A percentile compares a stretch with the other conserved stretches of the same genome.
These are phyloP conservation scores for Penicillium sumatraense DNA, from an alignment of 2,329 filamentous ascomycete genomes.

Conservation along the genomic window DNA sequence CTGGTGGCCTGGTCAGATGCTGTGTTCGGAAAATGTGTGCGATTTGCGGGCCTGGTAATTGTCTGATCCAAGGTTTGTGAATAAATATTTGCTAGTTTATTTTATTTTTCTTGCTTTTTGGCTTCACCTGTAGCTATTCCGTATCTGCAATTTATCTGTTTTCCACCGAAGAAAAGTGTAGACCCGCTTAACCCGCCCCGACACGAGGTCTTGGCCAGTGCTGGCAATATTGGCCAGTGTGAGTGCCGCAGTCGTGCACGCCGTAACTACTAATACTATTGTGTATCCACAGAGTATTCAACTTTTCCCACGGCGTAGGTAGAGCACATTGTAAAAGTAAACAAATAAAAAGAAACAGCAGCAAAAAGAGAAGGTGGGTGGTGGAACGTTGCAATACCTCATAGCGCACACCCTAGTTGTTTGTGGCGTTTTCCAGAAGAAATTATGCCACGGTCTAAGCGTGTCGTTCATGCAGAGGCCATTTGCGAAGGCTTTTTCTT, in stretches of 20 bases:
- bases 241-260: not conserved
- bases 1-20: not conserved
- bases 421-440: constrained; percentile 4
- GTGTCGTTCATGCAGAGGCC: not conserved
- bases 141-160: not conserved
- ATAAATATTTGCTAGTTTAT: not conserved
- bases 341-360: not conserved
- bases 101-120: not conserved
- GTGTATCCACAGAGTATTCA: too few species aligned
- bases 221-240: constrained; percentile 4
- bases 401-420: not conserved
- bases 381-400: not conserved
- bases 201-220: constrained; percentile 2
- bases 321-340: too few species aligned
- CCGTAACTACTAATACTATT: too few species aligned
- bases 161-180: not conserved
- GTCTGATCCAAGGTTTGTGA: not conserved
- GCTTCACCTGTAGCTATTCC: too few species aligned
- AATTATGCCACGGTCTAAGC: not conserved
- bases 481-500: not conserved
- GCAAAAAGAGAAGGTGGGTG: not conserved
- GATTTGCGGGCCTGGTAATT: not conserved
- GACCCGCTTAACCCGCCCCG: constrained; percentile 4
- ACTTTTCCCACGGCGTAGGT: too few species aligned
- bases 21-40: not conserved